Evolutionary conservation across 2,329 filamentous ascomycete genomes (phyloP).

Genomic region (Rugonectria rugulosa): DNA sequence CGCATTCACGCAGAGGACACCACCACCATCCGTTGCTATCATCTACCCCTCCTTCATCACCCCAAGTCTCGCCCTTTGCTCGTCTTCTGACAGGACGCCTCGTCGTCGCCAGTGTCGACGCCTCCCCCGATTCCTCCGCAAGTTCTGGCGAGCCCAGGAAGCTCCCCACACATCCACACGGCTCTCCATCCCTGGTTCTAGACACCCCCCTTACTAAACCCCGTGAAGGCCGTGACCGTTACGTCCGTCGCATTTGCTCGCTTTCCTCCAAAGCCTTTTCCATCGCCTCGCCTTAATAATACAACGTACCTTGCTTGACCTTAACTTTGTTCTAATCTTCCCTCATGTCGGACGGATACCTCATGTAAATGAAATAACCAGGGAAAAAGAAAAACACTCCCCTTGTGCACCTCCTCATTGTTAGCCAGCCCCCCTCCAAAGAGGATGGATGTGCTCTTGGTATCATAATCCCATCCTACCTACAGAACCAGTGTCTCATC

Average conservation of each 20-base stretch:
- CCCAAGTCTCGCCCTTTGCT: not conserved
- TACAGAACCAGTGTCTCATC: not conserved
- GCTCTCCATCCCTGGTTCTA: not conserved
- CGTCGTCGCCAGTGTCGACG: not conserved
- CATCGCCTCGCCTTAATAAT: not conserved
- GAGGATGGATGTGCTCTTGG: not conserved
- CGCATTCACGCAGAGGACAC: not conserved
- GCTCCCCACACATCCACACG: slow-evolving; percentile 1
- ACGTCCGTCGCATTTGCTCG: not conserved
- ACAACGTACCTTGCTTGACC: not conserved
- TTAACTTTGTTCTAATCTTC: not conserved
- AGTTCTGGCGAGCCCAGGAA: no score
- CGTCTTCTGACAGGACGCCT: not conserved
- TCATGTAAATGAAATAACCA: no score
- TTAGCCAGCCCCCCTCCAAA: no score
- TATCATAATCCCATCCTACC: not conserved
- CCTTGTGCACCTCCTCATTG: no score
- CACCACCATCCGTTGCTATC: no score
- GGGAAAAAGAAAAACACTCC: no score
- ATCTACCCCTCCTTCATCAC: not conserved
- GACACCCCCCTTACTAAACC: no score
- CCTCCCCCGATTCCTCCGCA: slow-evolving; percentile 15
- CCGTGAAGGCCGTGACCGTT: slow-evolving; percentile 6
- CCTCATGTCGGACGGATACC: no score
- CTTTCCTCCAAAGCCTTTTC: not conserved